Conservation (phyloP, 257 asterid genomes). For the Rauvolfia tetraphylla region DNA sequence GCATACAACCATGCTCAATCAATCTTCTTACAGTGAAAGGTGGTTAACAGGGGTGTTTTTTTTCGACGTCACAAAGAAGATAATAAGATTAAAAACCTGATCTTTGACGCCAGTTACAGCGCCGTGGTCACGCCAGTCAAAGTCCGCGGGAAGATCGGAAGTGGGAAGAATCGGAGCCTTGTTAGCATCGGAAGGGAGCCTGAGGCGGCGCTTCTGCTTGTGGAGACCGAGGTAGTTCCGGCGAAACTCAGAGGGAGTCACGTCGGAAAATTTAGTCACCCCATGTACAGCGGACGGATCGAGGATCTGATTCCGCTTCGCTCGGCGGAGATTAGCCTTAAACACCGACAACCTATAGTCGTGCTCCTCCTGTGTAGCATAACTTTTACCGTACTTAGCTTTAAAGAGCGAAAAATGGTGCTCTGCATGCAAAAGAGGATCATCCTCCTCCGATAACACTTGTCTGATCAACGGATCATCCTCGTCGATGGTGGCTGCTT, state of each 20-base stretch:
- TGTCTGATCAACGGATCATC: conserved; percentile 69
- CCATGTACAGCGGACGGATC: conserved; percentile 89
- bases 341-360: conserved; percentile 67
- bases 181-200: conserved; percentile 55
- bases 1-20: conserved; percentile 11
- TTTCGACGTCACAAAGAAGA: not conserved
- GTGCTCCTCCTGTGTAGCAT: conserved; percentile 72
- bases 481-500: conserved; percentile 1
- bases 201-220: conserved; percentile 27
- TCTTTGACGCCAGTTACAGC: conserved; percentile 77
- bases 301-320: conserved; percentile 67
- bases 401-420: conserved; percentile 72
- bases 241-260: conserved; percentile 73
- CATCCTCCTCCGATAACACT: conserved; percentile 63
- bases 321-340: conserved; percentile 74
- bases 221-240: conserved; percentile 53
- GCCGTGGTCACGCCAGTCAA: conserved; percentile 89
- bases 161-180: conserved; percentile 79
- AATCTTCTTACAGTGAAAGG: not conserved
- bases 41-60: not conserved
- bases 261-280: conserved; percentile 73
- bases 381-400: conserved; percentile 45
- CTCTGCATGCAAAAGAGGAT: conserved; percentile 58
- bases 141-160: conserved; percentile 53
- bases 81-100: conserved; percentile 46